Base-by-base conservation (phyloP, 2,329 filamentous ascomycete genomes). In the Phyllosticta citribraziliensis region DNA sequence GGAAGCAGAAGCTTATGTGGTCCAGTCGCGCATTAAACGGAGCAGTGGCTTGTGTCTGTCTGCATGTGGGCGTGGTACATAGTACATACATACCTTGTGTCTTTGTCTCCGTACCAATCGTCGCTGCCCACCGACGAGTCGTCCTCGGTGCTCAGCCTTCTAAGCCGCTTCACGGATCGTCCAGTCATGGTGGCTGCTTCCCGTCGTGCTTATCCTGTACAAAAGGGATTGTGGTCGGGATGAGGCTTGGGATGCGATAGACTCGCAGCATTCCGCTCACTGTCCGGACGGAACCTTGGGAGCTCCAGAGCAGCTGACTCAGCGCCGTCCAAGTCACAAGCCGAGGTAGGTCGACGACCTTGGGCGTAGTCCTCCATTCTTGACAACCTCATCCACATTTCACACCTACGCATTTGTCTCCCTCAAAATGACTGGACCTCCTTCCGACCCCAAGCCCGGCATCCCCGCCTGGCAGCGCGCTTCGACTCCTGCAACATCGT, bases 141-240 rank as follows among this genome's bases (percentile, higher is more conserved):
- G 65, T 73, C 66, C 63, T 76, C 74, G 65, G 70, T 73, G 69
- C 71, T 75, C 64, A 73, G 67, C 60, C 74, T 73, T 61, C 73
- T 71, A 67, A 72, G 68, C 63, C 74, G 73, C 69, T 75, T 76
- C 22, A 68, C 67, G 25, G 72, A 68, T 27, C 68, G 62, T 19
- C 54, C 59, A 47, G 40, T 47, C 40, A 47, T 47, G 12, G n/a
- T 47, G 17, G 40, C 40, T 47, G 40, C 14, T 47, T 4, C 14
- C 5, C 14, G 12, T 40, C 35, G 35, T 40, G 35, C 40, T 47
- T n/a, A 47, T 47, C 40, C 40, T n/a, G n/a, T 8, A 4, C 6
- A n/a, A 47, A n/a, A n/a, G 40, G 40, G n/a, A 3, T n/a, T 47
- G 40, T n/a, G 3, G 40, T 47, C 40, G 40, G 27, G 40, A 40